These are phyloP conservation scores for Neocatenulostroma microsporum DNA, from an alignment of 2,329 filamentous ascomycete species.

Conservation along the genomic window DNA sequence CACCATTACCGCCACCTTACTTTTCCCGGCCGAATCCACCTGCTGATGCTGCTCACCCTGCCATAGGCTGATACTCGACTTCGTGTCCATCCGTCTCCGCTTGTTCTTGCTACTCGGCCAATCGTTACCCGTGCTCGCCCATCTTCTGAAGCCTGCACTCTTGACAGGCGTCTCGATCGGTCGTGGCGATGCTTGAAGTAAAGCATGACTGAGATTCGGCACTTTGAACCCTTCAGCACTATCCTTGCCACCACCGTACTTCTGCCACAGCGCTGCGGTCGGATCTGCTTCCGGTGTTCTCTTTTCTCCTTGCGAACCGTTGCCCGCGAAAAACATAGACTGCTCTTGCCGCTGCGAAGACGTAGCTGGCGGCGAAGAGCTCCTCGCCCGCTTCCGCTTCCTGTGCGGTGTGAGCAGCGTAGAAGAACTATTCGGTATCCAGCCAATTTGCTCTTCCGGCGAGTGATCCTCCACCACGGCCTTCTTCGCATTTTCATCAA, in stretches of 20 bases:
- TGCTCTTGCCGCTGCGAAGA: slow-evolving; percentile 33
- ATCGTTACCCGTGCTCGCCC: slow-evolving; percentile 45
- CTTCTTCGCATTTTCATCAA: slow-evolving; percentile 46
- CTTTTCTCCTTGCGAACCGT: slow-evolving; percentile 17
- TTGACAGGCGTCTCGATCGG: slow-evolving; percentile 38
- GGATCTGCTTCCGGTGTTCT: slow-evolving; percentile 40
- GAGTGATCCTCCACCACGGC: slow-evolving; percentile 43
- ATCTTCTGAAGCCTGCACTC: slow-evolving; percentile 41
- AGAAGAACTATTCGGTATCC: slow-evolving; percentile 44
- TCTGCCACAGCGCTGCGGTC: slow-evolving; percentile 40
- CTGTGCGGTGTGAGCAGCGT: slow-evolving; percentile 36
- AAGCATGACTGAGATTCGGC: slow-evolving; percentile 37
- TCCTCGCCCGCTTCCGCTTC: slow-evolving; percentile 39
- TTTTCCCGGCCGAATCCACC: slow-evolving; percentile 22
- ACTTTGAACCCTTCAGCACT: slow-evolving; percentile 32
- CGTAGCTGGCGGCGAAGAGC: slow-evolving; percentile 38
- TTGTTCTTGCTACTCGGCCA: slow-evolving; percentile 38
- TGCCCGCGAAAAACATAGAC: slow-evolving; percentile 19
- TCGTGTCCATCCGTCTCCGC: slow-evolving; percentile 30
- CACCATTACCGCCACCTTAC: slow-evolving; percentile 31
- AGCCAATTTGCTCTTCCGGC: slow-evolving; percentile 54
- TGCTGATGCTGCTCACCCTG: slow-evolving; percentile 26
- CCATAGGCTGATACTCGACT: slow-evolving; percentile 28
- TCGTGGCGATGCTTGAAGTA: slow-evolving; percentile 40
- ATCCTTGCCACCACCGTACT: slow-evolving; percentile 33